Evolutionary conservation across 345 rosid genomes (phyloP).

Genomic region (Corchorus olitorius): DNA sequence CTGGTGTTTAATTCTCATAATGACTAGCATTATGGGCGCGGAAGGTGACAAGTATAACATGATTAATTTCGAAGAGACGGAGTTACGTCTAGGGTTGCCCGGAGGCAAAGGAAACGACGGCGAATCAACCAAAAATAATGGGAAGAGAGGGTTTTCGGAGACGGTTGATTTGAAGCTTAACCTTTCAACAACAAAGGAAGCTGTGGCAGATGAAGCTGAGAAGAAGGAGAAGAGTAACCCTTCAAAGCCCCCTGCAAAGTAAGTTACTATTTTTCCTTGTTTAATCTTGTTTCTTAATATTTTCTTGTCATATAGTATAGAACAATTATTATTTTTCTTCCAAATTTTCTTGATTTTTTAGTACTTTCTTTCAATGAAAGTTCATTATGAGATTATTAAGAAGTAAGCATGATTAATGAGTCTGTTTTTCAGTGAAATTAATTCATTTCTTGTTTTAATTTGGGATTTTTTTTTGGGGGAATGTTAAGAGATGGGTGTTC

Average conservation of each 20-base stretch:
- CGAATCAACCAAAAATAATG: conserved; percentile 34
- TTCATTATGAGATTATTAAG: too few species aligned
- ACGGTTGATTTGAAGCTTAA: conserved; percentile 73
- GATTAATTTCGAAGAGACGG: conserved; percentile 91
- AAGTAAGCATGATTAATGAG: too few species aligned
- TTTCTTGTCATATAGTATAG: too few species aligned
- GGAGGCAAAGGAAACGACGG: conserved; percentile 41
- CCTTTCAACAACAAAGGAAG: conserved; percentile 47
- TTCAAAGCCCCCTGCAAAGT: conserved; percentile 69
- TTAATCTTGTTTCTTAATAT: too few species aligned
- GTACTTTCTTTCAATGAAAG: too few species aligned
- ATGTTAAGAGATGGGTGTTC: background rate
- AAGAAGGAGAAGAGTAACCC: conserved; percentile 44
- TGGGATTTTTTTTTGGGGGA: background rate
- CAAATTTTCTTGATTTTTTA: too few species aligned
- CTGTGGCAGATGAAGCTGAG: conserved; percentile 17
- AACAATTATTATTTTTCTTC: too few species aligned
- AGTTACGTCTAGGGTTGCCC: conserved; percentile 73
- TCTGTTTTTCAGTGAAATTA: background rate
- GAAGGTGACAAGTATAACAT: conserved; percentile 32
- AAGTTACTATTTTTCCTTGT: conserved; percentile 18
- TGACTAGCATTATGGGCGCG: conserved; percentile 23
- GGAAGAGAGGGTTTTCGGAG: conserved; percentile 73
- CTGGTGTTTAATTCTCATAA: background rate
- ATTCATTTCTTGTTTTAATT: background rate